A percentile compares a stretch with the other conserved stretches of the same genome.
Evolutionary conservation across 2,329 filamentous ascomycete species (phyloP).

Genomic region (Annulohypoxylon truncatum): DNA sequence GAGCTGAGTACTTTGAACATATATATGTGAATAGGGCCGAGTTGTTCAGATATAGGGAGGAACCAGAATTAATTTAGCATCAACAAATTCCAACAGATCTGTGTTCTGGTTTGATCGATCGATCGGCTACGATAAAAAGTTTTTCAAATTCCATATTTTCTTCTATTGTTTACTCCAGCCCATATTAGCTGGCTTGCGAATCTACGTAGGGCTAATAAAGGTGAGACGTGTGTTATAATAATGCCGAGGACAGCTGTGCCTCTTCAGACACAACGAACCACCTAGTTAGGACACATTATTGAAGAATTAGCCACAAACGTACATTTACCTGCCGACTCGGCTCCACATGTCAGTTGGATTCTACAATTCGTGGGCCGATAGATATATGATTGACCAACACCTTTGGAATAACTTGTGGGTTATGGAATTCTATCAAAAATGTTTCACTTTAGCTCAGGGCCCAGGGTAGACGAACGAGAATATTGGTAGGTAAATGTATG

Average conservation of each 20-base stretch:
- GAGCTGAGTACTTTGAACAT: neutral
- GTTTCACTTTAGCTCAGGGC: neutral
- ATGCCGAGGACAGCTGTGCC: neutral
- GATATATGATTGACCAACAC: too few relatives aligned
- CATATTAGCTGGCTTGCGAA: neutral
- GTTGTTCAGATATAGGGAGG: slow-evolving; percentile 1
- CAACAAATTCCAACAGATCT: slow-evolving; percentile 26
- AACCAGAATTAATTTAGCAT: neutral
- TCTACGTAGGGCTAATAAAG: slow-evolving; percentile 14
- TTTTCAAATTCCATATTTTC: slow-evolving; percentile 4
- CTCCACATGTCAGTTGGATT: neutral
- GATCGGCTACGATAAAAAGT: neutral
- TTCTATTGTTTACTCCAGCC: neutral
- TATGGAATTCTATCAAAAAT: neutral
- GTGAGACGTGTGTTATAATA: slow-evolving; percentile 11
- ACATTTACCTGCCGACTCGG: neutral
- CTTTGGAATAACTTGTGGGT: neutral
- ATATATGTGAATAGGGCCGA: neutral
- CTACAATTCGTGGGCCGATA: neutral
- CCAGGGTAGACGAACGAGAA: neutral
- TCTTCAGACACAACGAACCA: neutral
- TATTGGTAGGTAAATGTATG: neutral
- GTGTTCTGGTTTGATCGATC: slow-evolving; percentile 1
- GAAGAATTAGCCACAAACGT: neutral
- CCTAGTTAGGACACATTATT: neutral